Percentiles rank a stretch among this genome's conserved stretches.
Evolutionary conservation across 1,139 yeast species (phyloP).

Genomic region (Candida albicans): DNA sequence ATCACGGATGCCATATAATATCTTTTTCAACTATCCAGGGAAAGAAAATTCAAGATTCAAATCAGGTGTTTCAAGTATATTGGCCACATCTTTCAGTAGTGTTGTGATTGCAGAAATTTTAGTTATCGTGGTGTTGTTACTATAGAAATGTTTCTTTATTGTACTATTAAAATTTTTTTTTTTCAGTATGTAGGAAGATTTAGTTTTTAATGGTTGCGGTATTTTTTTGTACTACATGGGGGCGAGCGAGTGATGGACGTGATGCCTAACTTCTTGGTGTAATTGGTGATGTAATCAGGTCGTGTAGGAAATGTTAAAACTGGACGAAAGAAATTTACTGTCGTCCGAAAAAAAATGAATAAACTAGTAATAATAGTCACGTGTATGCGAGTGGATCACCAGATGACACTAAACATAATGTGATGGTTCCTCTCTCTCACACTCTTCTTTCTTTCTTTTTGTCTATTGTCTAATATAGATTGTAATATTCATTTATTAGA

Average conservation of each 20-base stretch:
- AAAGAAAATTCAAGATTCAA: slow-evolving; percentile 1
- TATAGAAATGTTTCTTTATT: not conserved
- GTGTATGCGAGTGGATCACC: no score
- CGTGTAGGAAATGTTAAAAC: no score
- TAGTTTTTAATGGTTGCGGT: not conserved
- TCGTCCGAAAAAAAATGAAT: no score
- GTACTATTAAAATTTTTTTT: not conserved
- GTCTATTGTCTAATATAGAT: no score
- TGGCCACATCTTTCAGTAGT: slow-evolving; percentile 5
- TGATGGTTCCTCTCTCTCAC: no score
- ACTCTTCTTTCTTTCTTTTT: no score
- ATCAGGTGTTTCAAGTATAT: slow-evolving; percentile 9
- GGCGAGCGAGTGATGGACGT: not conserved
- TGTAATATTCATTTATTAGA: no score
- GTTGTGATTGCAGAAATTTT: slow-evolving; percentile 7
- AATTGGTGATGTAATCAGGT: no score
- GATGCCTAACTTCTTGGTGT: no score
- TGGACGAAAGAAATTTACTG: no score
- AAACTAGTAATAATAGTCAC: no score
- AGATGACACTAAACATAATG: no score
- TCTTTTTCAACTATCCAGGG: slow-evolving; percentile 10
- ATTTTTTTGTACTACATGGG: not conserved
- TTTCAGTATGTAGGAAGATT: not conserved
- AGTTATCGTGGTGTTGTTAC: slow-evolving; percentile 9
- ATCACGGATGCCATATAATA: slow-evolving; percentile 2